Base-by-base conservation (phyloP, 805 yeast species). In the Limtongia smithiae region DNA sequence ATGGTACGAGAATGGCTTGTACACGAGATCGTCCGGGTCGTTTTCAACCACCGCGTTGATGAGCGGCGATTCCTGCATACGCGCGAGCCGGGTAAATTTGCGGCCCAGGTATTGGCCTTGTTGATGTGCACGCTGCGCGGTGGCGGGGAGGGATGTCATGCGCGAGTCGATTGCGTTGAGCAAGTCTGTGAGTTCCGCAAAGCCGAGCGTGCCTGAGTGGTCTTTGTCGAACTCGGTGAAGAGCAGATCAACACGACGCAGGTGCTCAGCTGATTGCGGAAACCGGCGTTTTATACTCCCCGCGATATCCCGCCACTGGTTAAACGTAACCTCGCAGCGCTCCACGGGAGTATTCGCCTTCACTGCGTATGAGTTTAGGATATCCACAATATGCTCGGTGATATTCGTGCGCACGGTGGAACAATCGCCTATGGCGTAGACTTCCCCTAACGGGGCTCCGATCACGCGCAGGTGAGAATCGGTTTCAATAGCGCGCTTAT, bases 361-460 rank as follows among this genome's bases (percentile, higher is more conserved):
- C 32, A 40, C 12, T n/a, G 58, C 58, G 30, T 54, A 54, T 14
- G 46, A 11, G 34, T 42, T 70, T 54, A 81, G 69, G 49, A 76
- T 71, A 47, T 73, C 75, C 27, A 76, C 74, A 15, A 81, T 74
- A 54, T 79, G 80, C 34, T 73, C 79, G 9, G 81, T 78, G 37
- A 80, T 62, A 41, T 78, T 79, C 1, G 83, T 76, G 58, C 83
- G 75, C 21, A 82, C 77, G 0, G 86, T 81, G 2, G 86, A 69
- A 60, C 87, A 82, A 64, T 82, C 88, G 41, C 88, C 88, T 59
- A 82, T 78, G 2, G 85, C 86, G 60, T 81, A 82, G 24, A 81
- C 82, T 50, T 79, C 83, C 49, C 84, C 85, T 34, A 71, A 60
- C 27, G 84, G 83, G 3, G 85, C 78, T 25, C 89, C 89, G 44